These are phyloP conservation scores for Acidomyces sp. DNA, from an alignment of 495 filamentous ascomycete species.

Conservation along the genomic window DNA sequence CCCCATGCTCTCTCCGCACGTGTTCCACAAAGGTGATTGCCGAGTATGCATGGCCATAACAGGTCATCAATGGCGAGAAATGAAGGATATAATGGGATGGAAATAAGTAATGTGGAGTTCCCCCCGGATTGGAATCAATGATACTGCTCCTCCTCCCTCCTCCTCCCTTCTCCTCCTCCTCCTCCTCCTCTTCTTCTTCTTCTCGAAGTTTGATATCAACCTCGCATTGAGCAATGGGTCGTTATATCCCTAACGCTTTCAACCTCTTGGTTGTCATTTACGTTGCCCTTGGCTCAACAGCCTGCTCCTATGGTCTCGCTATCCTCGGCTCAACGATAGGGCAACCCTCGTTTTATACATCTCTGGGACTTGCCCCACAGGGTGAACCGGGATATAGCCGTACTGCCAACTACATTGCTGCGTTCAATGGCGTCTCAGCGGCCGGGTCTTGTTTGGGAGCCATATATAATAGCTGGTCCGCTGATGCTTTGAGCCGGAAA, in stretches of 20 bases:
- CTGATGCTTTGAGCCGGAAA: conserved; percentile 13
- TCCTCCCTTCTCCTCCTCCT: neutral
- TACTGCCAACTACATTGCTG: conserved; percentile 37
- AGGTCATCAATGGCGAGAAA: no score
- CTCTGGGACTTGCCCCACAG: conserved; percentile 32
- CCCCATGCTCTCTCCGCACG: no score
- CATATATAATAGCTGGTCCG: conserved; percentile 7
- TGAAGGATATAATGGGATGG: no score
- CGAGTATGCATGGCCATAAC: no score
- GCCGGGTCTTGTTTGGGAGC: conserved; percentile 21
- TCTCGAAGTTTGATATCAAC: neutral
- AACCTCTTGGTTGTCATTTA: conserved; percentile 27
- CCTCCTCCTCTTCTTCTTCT: neutral
- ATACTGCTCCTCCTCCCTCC: neutral
- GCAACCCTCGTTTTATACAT: conserved; percentile 38
- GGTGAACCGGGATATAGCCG: conserved; percentile 33
- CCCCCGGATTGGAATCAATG: no score
- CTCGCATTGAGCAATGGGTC: conserved; percentile 13
- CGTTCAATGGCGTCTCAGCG: conserved; percentile 37
- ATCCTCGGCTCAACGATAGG: conserved; percentile 41
- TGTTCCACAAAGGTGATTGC: no score
- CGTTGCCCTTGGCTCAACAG: conserved; percentile 24
- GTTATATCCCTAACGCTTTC: conserved; percentile 23
- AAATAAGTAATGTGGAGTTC: no score
- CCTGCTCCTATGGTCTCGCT: conserved; percentile 38